Percentiles rank a stretch among this genome's conserved stretches.
These are phyloP conservation scores for Podosphaera fusca DNA, from an alignment of 2,329 filamentous ascomycete genomes.

Conservation along the genomic window DNA sequence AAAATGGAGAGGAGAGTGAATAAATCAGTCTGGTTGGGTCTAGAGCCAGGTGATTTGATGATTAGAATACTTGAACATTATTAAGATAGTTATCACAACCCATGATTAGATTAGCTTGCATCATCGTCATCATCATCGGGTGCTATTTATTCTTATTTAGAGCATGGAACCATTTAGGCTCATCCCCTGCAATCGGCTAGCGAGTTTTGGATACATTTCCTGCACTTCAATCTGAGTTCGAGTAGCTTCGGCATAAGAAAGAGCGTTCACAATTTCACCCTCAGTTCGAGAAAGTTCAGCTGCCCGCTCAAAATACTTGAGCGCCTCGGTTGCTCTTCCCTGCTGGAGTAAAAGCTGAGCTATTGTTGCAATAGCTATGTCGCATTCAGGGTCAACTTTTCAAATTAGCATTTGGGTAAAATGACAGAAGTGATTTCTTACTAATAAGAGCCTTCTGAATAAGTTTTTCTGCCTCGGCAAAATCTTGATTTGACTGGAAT, in stretches of 20 bases:
- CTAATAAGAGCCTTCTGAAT: conserved; percentile 95
- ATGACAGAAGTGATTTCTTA: conserved; percentile 27
- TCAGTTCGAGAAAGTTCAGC: conserved; percentile 87
- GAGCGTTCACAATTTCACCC: conserved; percentile 83
- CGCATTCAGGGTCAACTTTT: conserved; percentile 87
- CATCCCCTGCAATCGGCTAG: conserved; percentile 45
- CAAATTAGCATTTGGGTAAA: conserved; percentile 1
- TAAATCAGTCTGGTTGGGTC: neutral
- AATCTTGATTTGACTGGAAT: conserved; percentile 98
- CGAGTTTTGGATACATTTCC: conserved; percentile 64
- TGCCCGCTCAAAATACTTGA: conserved; percentile 91
- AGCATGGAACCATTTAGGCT: conserved; percentile 15
- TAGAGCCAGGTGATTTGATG: neutral
- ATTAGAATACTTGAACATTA: neutral
- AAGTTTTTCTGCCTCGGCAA: conserved; percentile 77
- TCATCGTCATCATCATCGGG: no score
- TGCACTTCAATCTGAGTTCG: conserved; percentile 85
- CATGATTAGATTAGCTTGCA: no score
- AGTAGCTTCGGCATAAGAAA: conserved; percentile 92
- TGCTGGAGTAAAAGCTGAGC: conserved; percentile 92
- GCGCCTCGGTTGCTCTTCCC: conserved; percentile 83
- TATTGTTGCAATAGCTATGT: conserved; percentile 97
- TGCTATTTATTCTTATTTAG: conserved; percentile 5
- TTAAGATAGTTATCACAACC: no score
- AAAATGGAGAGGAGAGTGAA: neutral